Conservation (phyloP, 106 monocot genomes). For the Platanthera guangdongensis region DNA sequence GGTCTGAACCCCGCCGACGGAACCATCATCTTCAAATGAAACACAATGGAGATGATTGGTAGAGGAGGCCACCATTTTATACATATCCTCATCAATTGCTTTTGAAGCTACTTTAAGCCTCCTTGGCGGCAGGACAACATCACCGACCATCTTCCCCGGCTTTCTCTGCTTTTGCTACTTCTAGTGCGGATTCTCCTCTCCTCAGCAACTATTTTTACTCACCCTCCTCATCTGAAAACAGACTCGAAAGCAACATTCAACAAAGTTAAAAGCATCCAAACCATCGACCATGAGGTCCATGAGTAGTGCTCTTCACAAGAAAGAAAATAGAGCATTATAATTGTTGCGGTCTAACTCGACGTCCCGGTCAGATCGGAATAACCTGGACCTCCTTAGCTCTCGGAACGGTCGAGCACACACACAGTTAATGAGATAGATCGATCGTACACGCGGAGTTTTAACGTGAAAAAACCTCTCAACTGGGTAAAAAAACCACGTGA, state of each 20-base stretch:
- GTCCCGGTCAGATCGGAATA: too few relatives aligned
- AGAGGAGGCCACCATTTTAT: constrained; percentile 9
- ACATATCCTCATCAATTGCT: constrained; percentile 38
- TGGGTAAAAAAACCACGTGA: too few relatives aligned
- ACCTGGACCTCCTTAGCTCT: too few relatives aligned
- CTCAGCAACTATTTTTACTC: background rate
- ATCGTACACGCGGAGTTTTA: too few relatives aligned
- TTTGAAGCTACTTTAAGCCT: constrained; percentile 7
- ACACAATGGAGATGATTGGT: too few relatives aligned
- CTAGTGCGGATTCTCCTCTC: background rate
- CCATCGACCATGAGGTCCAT: background rate
- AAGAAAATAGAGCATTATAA: background rate
- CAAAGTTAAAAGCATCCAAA: background rate
- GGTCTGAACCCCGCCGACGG: too few relatives aligned
- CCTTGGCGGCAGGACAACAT: background rate
- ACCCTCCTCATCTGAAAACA: background rate
- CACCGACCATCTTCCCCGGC: background rate
- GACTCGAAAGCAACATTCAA: background rate
- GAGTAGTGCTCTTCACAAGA: too few relatives aligned
- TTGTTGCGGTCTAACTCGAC: too few relatives aligned
- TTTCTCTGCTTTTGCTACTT: constrained; percentile 2
- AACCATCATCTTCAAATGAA: too few relatives aligned
- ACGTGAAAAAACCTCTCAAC: too few relatives aligned
- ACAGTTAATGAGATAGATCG: too few relatives aligned
- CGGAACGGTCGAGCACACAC: too few relatives aligned